Evolutionary conservation across 179 eudicot genomes (phyloP).

Genomic region (Beta lomatogona): DNA sequence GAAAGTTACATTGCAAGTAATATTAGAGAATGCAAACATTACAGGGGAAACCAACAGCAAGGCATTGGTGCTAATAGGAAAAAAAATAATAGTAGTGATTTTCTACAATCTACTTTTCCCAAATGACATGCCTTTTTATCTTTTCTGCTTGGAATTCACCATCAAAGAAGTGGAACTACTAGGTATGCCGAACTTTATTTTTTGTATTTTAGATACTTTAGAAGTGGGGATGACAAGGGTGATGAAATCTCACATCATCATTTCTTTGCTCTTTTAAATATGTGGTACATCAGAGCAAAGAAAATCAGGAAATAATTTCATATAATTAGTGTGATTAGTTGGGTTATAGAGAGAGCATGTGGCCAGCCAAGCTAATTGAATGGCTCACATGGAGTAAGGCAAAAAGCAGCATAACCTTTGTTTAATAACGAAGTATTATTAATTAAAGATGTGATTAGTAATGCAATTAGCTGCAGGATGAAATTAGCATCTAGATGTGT

Average conservation of each 20-base stretch:
- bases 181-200: conserved; percentile 25
- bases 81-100: conserved; percentile 9
- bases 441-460: conserved; percentile 26
- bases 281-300: conserved; percentile 25
- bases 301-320: conserved; percentile 19
- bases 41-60: conserved; percentile 2
- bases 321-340: conserved; percentile 12
- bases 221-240: conserved; percentile 28
- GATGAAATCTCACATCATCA: conserved; percentile 42
- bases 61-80: conserved; percentile 13
- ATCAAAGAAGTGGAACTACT: conserved; percentile 33
- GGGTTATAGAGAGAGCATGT: conserved; percentile 36
- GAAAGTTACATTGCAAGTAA: conserved; percentile 1
- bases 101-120: conserved; percentile 5
- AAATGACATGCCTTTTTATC: conserved; percentile 17
- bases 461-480: conserved; percentile 22
- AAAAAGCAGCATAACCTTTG: conserved; percentile 29
- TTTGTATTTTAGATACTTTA: conserved; percentile 23
- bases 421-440: conserved; percentile 26
- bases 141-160: conserved; percentile 21
- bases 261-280: conserved; percentile 12
- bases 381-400: conserved; percentile 33
- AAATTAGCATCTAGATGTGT: conserved; percentile 24
- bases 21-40: conserved; percentile 1
- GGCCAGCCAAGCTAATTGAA: conserved; percentile 32